Evolutionary conservation across 306 rosid species (phyloP), one percentile per base, ranked within the genome.

Genomic region (Lotus japonicus): DNA sequence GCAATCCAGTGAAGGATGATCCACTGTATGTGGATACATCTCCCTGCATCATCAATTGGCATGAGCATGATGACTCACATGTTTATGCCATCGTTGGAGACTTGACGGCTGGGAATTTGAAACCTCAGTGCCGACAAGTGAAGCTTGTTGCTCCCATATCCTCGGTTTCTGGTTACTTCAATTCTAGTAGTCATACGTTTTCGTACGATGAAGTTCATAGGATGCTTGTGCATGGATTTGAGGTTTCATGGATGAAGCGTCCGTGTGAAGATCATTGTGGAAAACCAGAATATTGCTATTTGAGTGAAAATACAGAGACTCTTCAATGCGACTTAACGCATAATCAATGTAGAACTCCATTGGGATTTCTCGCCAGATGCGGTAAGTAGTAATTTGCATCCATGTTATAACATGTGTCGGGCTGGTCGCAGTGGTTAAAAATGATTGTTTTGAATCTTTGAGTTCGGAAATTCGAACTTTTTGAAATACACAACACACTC

Each of bases 1-100:
- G 5, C 16, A 15, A 58, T 38, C 68, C n/a, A 14, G 63, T 75
- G 28, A 11, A 2, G 3, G 39, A 66, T 15, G 54, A 15, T 48
- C 17, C 5, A 0, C 9, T 2, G 1, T 74, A 66, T 6, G 54
- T 43, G 31, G 53, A 56, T 10, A 46, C 73, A 6, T 15, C 26
- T 58, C 7, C 69, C 7, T 75, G 79, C 26, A 21, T 1, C 26
- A 21, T 21, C 26, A 21, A 26, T 26, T 26, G n/a, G 66, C 18
- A n/a, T n/a, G n/a, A n/a, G n/a, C n/a, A n/a, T n/a, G n/a, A 11
- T n/a, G n/a, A n/a, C n/a, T n/a, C n/a, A n/a, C 3, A 57, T 58
- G 11, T 23, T 75, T 75, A 67, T 12, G 69, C 74, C 0, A 7
- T 66, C 5, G 26, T 12, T 5, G 80, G 63, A 0, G 70, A 61